A percentile compares a stretch with the other conserved stretches of the same genome.
phyloP scores from a whole-genome alignment of 352 stramenopile species.

The Globisporangium iwayamae region DNA sequence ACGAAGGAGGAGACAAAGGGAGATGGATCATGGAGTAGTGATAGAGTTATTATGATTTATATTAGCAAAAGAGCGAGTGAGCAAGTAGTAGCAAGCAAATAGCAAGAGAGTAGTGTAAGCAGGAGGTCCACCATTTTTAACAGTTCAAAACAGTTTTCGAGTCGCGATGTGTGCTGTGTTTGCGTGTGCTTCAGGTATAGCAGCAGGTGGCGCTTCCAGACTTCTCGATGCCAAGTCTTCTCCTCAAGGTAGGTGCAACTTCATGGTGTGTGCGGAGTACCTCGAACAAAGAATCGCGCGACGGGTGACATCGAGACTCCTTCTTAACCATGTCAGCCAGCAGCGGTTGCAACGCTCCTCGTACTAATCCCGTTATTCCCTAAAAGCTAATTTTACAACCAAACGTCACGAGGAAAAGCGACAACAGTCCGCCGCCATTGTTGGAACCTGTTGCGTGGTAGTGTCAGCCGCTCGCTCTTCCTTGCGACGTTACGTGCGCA shows the following conservation, averaged over 20 bases:
- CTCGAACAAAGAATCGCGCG: no score
- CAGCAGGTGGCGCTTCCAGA: no score
- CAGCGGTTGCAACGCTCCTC: neutral
- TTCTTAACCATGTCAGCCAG: no score
- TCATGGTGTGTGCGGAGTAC: no score
- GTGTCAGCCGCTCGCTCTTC: neutral
- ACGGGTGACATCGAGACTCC: no score
- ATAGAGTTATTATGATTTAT: slow-evolving; percentile 13
- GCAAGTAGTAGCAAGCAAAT: slow-evolving; percentile 1
- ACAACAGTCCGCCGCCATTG: neutral
- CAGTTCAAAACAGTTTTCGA: neutral
- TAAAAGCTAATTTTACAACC: neutral
- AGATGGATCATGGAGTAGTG: neutral
- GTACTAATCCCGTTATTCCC: neutral
- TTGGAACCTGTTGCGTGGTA: neutral
- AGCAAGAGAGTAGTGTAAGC: neutral
- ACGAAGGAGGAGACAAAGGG: neutral
- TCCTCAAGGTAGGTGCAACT: no score
- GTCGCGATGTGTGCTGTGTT: no score
- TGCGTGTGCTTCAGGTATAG: no score
- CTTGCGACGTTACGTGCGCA: neutral
- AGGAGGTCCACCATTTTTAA: neutral
- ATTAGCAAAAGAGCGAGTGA: slow-evolving; percentile 2
- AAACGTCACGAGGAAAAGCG: neutral
- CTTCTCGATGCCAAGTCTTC: no score